A percentile compares a stretch with the other conserved stretches of the same genome.
Evolutionary conservation across 345 rosid genomes (phyloP).

Genomic region (Garcia nutans): DNA sequence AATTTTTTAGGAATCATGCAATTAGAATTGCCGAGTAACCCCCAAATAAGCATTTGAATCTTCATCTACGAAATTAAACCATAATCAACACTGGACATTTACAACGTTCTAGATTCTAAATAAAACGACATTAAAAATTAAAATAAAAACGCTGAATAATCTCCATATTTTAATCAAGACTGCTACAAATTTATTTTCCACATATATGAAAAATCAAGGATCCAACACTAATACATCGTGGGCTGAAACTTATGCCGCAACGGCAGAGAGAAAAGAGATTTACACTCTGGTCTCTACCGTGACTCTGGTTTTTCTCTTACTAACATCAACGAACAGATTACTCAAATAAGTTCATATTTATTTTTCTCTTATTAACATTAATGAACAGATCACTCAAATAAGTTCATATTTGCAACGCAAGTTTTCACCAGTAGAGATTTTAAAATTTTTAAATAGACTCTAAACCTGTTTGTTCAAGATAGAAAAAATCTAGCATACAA

Average conservation of each 20-base stretch:
- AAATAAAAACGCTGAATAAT: no score
- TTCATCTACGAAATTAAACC: background rate
- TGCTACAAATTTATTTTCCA: no score
- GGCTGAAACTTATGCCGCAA: background rate
- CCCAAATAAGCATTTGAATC: background rate
- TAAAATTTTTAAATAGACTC: no score
- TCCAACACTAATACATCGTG: background rate
- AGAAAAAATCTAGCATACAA: background rate
- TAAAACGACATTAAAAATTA: background rate
- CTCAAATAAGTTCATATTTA: no score
- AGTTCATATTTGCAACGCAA: no score
- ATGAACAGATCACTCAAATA: no score
- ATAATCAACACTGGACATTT: background rate
- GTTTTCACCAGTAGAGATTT: no score
- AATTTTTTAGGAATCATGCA: background rate
- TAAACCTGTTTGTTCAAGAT: background rate
- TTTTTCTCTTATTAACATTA: background rate
- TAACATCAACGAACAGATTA: no score
- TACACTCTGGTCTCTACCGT: background rate
- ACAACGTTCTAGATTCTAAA: background rate
- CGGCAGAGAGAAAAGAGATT: background rate
- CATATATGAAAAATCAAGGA: no score
- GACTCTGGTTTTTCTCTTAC: background rate
- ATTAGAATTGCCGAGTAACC: background rate
- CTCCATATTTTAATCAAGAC: background rate